These are phyloP conservation scores for Solanum virginianum DNA, from an alignment of 257 asterid genomes.

Conservation along the genomic window DNA sequence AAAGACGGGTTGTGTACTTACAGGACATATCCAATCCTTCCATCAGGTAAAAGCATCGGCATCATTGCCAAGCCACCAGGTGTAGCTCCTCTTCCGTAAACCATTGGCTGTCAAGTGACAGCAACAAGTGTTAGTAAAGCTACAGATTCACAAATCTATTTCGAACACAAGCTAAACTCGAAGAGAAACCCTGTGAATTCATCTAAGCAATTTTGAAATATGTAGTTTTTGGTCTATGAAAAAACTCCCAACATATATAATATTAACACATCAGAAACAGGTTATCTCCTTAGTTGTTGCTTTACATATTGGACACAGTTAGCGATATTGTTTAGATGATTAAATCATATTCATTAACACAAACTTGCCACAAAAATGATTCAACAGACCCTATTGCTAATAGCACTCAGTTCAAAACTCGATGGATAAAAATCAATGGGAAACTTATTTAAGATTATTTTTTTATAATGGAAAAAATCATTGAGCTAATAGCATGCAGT, in stretches of 20 bases:
- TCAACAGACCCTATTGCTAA: background rate
- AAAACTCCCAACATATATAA: background rate
- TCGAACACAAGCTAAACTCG: background rate
- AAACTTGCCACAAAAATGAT: background rate
- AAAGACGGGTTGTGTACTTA: conserved; percentile 29
- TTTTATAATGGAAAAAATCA: background rate
- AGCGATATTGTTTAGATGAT: background rate
- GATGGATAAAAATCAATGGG: background rate
- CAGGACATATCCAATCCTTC: conserved; percentile 99
- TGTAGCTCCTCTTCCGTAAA: conserved; percentile 74
- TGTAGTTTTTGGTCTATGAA: background rate
- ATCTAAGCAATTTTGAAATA: background rate
- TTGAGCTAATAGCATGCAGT: background rate
- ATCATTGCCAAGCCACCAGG: conserved; percentile 95
- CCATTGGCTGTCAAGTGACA: conserved; percentile 40
- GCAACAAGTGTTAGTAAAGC: background rate
- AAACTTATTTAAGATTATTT: background rate
- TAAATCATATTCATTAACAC: background rate
- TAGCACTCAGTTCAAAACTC: too few species aligned
- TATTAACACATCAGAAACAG: background rate
- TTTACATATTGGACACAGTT: background rate
- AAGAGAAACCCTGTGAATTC: background rate
- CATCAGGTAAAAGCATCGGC: conserved; percentile 99
- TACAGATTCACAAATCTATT: background rate
- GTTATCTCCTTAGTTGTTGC: background rate